Evolutionary conservation across 352 stramenopile species (phyloP).

Genomic region (Phytopythium kandeliae): DNA sequence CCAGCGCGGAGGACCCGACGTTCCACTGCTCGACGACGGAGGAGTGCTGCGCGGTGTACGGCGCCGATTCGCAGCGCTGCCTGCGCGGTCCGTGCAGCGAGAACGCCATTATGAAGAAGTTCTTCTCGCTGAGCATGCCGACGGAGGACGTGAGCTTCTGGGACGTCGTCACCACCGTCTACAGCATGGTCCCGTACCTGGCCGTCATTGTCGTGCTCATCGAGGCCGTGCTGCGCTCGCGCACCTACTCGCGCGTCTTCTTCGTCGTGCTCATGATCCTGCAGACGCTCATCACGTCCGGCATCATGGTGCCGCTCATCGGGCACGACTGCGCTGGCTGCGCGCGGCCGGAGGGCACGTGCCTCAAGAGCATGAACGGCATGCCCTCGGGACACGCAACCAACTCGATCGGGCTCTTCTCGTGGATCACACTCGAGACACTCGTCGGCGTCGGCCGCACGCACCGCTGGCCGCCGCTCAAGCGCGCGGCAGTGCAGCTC

Average conservation of each 20-base stretch:
- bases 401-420: slow-evolving; percentile 35
- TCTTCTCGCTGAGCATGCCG: slow-evolving; percentile 45
- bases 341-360: slow-evolving; percentile 27
- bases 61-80: slow-evolving; percentile 32
- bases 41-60: slow-evolving; percentile 40
- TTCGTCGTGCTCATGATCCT: slow-evolving; percentile 29
- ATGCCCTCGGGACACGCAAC: slow-evolving; percentile 40
- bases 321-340: slow-evolving; percentile 31
- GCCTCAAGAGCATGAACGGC: slow-evolving; percentile 26
- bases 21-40: slow-evolving; percentile 23
- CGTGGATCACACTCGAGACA: slow-evolving; percentile 31
- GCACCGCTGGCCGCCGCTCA: slow-evolving; percentile 14
- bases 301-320: slow-evolving; percentile 28
- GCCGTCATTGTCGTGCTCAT: slow-evolving; percentile 30
- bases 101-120: slow-evolving; percentile 33
- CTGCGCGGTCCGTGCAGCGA: slow-evolving; percentile 28
- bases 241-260: slow-evolving; percentile 33
- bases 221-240: slow-evolving; percentile 24
- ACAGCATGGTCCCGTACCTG: slow-evolving; percentile 45
- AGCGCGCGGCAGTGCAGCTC: slow-evolving; percentile 11
- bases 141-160: slow-evolving; percentile 30
- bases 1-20: slow-evolving; percentile 6
- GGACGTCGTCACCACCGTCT: slow-evolving; percentile 33
- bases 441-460: slow-evolving; percentile 20
- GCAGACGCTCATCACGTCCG: slow-evolving; percentile 29